Evolutionary conservation across 768 basidiomycete species (phyloP).

Genomic region (Collybia mongolica): DNA sequence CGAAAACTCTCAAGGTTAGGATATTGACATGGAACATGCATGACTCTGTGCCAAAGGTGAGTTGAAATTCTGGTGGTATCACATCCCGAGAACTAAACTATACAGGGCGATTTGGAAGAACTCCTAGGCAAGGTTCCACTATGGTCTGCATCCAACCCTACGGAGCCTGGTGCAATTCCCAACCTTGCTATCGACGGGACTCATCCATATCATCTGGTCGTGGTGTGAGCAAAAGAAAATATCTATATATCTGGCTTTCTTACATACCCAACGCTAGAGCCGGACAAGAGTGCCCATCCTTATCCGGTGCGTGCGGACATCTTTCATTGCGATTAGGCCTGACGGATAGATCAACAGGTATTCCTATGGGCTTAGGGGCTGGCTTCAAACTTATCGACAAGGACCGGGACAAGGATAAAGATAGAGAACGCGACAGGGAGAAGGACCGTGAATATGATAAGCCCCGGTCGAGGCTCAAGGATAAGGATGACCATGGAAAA

Average conservation of each 20-base stretch:
- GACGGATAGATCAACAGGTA: conserved; percentile 38
- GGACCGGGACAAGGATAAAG: conserved; percentile 42
- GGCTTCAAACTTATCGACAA: conserved; percentile 69
- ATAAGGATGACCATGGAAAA: conserved; percentile 38
- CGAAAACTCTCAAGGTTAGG: conserved; percentile 52
- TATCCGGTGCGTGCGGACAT: conserved; percentile 46
- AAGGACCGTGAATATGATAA: conserved; percentile 31
- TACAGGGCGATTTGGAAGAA: conserved; percentile 71
- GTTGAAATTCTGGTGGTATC: conserved; percentile 1
- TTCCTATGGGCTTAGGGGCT: conserved; percentile 77
- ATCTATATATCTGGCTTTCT: conserved; percentile 6
- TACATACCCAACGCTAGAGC: conserved; percentile 26
- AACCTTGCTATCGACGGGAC: conserved; percentile 44
- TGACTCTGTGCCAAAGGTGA: conserved; percentile 73
- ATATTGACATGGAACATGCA: conserved; percentile 88
- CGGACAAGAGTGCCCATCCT: conserved; percentile 83
- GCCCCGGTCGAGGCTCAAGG: conserved; percentile 30
- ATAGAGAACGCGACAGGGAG: conserved; percentile 31
- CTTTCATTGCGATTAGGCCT: not conserved
- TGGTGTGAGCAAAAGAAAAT: conserved; percentile 53
- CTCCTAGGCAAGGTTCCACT: conserved; percentile 61
- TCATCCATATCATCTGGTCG: conserved; percentile 79
- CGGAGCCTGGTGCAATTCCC: conserved; percentile 36
- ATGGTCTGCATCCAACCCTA: conserved; percentile 28
- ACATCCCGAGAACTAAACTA: conserved; percentile 5